A percentile compares a stretch with the other conserved stretches of the same genome.
Conservation (phyloP, 1,139 yeast species). For the Meyerozyma athensensis region DNA sequence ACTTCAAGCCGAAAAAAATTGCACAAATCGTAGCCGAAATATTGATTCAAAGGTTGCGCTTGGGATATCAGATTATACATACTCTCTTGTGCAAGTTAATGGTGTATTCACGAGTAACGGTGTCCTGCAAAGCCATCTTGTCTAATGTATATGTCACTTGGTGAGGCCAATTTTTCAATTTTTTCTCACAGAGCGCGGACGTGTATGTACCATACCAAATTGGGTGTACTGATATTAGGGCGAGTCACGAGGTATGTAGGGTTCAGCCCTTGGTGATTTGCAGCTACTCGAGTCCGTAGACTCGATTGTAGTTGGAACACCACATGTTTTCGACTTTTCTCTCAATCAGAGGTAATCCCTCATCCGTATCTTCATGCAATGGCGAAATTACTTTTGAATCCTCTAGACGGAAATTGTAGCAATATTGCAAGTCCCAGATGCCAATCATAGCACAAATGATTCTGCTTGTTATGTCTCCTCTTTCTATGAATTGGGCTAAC, state of each 20-base stretch:
- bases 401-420: not conserved
- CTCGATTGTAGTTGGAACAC: slow-evolving; percentile 8
- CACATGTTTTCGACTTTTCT: not conserved
- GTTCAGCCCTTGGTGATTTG: not conserved
- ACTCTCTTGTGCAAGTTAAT: slow-evolving; percentile 99
- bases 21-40: not conserved
- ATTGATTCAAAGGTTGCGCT: slow-evolving; percentile 4
- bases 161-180: slow-evolving; percentile 7
- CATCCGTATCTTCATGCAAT: not conserved
- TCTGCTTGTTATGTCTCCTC: not conserved
- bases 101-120: slow-evolving; percentile 99
- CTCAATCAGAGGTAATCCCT: not conserved
- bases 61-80: slow-evolving; percentile 35
- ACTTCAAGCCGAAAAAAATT: not conserved
- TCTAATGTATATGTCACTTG: slow-evolving; percentile 15
- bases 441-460: slow-evolving; percentile 2
- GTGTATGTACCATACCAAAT: not conserved
- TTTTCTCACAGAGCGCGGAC: slow-evolving; percentile 5
- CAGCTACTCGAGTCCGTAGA: slow-evolving; percentile 12
- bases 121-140: slow-evolving; percentile 96
- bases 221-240: not conserved
- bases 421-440: slow-evolving; percentile 2
- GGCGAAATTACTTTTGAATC: not conserved
- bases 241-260: not conserved
- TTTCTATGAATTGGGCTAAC: not conserved